Conservation (phyloP, 495 filamentous ascomycete species). For the Penicillium maclennaniae region DNA sequence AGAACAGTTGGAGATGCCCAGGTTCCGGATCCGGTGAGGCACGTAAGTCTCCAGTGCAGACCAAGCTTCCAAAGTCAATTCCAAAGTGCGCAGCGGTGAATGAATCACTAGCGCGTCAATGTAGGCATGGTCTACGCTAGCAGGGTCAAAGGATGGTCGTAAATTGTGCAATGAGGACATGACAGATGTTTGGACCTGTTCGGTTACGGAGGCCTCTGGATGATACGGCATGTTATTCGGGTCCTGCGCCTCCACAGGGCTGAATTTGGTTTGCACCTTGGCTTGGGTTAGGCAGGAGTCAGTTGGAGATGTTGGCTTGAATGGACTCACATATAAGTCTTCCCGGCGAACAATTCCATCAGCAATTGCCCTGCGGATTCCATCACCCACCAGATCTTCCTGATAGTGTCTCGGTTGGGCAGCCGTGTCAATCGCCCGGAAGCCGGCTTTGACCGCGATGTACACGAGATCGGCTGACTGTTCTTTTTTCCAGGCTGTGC, state of each 20-base stretch:
- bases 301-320: background rate
- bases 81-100: slow-evolving; percentile 55
- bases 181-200: slow-evolving; percentile 65
- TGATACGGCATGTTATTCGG: slow-evolving; percentile 58
- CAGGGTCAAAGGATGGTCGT: slow-evolving; percentile 22
- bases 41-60: slow-evolving; percentile 59
- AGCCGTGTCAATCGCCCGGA: slow-evolving; percentile 73
- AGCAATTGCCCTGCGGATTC: slow-evolving; percentile 53
- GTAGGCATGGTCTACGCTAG: slow-evolving; percentile 48
- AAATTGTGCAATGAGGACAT: slow-evolving; percentile 67
- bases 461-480: slow-evolving; percentile 63
- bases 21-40: slow-evolving; percentile 54
- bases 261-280: slow-evolving; percentile 82
- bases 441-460: slow-evolving; percentile 65
- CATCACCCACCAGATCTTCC: slow-evolving; percentile 66
- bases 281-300: background rate
- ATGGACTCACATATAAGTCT: slow-evolving; percentile 55
- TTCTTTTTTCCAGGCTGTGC: slow-evolving; percentile 86
- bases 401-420: slow-evolving; percentile 77
- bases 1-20: slow-evolving; percentile 71
- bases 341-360: slow-evolving; percentile 55
- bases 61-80: slow-evolving; percentile 64
- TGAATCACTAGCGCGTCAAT: slow-evolving; percentile 73
- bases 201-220: slow-evolving; percentile 42
- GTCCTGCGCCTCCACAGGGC: slow-evolving; percentile 58